Evolutionary conservation across 495 filamentous ascomycete genomes (phyloP).

Genomic region (Astrocystis sublimbata): DNA sequence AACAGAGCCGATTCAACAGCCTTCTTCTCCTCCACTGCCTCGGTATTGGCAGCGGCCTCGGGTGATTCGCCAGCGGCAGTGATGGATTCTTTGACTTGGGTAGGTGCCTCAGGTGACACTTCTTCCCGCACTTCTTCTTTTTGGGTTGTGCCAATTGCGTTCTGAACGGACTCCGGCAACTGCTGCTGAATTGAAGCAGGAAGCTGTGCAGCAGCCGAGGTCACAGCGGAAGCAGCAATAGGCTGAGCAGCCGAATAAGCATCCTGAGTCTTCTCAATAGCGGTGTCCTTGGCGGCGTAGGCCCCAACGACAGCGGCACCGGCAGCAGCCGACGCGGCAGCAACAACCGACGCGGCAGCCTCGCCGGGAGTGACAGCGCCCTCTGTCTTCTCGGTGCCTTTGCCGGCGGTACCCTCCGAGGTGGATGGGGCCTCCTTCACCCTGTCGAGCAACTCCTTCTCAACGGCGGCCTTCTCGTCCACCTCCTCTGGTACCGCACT

Average conservation of each 20-base stretch:
- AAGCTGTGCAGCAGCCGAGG: slow-evolving; percentile 31
- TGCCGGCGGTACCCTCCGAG: slow-evolving; percentile 54
- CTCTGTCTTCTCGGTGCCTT: slow-evolving; percentile 51
- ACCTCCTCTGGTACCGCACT: slow-evolving; percentile 57
- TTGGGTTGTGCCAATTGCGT: slow-evolving; percentile 23
- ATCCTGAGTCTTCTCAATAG: slow-evolving; percentile 33
- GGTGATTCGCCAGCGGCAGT: slow-evolving; percentile 61
- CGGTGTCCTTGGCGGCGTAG: slow-evolving; percentile 35
- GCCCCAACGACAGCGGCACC: slow-evolving; percentile 43
- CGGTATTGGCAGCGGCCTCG: slow-evolving; percentile 68
- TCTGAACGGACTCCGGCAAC: slow-evolving; percentile 35
- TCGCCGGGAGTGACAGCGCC: slow-evolving; percentile 41
- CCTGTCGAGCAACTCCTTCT: slow-evolving; percentile 61
- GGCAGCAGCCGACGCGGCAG: slow-evolving; percentile 39
- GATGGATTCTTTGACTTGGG: slow-evolving; percentile 72
- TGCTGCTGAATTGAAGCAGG: slow-evolving; percentile 39
- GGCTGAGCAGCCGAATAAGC: slow-evolving; percentile 28
- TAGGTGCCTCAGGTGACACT: slow-evolving; percentile 60
- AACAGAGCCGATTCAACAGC: slow-evolving; percentile 69
- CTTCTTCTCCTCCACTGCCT: slow-evolving; percentile 75
- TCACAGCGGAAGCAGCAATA: slow-evolving; percentile 28
- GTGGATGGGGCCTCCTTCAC: slow-evolving; percentile 58
- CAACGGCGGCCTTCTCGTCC: slow-evolving; percentile 60
- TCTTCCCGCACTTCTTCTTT: slow-evolving; percentile 38
- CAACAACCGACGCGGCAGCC: slow-evolving; percentile 40